phyloP scores from a whole-genome alignment of 164 flowering plant species.

The Echeveria elegans region DNA sequence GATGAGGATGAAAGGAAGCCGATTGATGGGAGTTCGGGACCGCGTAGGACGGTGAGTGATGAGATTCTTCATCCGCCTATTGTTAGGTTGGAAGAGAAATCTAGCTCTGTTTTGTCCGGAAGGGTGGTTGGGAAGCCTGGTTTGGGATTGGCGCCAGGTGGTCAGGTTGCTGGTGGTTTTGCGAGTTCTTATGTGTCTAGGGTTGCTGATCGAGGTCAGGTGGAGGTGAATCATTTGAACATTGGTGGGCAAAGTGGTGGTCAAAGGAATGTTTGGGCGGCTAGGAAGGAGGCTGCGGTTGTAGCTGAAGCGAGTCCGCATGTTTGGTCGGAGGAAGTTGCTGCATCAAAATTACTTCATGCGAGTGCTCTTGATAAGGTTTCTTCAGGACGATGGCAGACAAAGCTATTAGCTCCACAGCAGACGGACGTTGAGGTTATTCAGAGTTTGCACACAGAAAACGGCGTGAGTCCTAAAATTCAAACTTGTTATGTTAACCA shows the following conservation, averaged over 20 bases:
- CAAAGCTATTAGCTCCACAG: constrained; percentile 37
- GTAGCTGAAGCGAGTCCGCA: constrained; percentile 29
- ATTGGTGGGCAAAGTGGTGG: constrained; percentile 10
- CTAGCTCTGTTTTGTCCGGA: constrained; percentile 22
- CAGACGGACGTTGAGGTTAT: constrained; percentile 43
- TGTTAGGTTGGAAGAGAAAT: constrained; percentile 28
- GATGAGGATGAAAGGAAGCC: constrained; percentile 98
- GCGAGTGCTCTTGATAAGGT: constrained; percentile 94
- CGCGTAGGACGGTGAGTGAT: constrained; percentile 56
- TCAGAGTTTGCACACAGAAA: constrained; percentile 17
- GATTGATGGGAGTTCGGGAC: constrained; percentile 51
- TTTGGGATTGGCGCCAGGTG: constrained; percentile 17
- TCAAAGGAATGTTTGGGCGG: constrained; percentile 64
- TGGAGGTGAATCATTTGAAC: constrained; percentile 16
- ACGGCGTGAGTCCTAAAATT: neutral
- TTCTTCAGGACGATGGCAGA: constrained; percentile 86
- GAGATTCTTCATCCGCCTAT: constrained; percentile 30
- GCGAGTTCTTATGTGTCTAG: constrained; percentile 20
- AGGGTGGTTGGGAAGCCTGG: constrained; percentile 17
- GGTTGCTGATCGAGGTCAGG: constrained; percentile 21
- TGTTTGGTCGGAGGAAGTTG: constrained; percentile 38
- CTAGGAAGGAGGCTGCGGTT: constrained; percentile 43
- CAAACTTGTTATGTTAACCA: neutral
- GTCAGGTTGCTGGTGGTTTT: constrained; percentile 16
- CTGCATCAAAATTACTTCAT: constrained; percentile 56